These are phyloP conservation scores for Mucor lusitanicus DNA, from an alignment of 371 early-diverging fungal species.

Conservation along the genomic window DNA sequence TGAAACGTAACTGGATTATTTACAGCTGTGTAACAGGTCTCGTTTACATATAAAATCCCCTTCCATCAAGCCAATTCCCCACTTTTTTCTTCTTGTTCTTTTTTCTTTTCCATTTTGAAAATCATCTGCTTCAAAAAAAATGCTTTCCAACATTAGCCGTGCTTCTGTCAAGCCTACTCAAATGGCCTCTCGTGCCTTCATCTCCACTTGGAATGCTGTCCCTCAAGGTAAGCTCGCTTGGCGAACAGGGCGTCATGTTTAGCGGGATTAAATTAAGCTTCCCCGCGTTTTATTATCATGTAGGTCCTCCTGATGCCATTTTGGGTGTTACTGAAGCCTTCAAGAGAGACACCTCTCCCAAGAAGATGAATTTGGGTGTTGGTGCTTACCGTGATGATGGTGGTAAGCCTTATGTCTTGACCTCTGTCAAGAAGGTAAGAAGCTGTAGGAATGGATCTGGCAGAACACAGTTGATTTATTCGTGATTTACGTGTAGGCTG, in stretches of 20 bases:
- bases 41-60: not conserved
- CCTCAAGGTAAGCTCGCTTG: constrained; percentile 62
- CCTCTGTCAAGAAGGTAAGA: constrained; percentile 80
- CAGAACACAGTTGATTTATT: not conserved
- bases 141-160: constrained; percentile 54
- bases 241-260: not conserved
- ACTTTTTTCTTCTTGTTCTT: constrained; percentile 10
- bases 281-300: constrained; percentile 11
- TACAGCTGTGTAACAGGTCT: constrained; percentile 12
- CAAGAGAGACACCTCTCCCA: constrained; percentile 86
- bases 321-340: constrained; percentile 96
- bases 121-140: constrained; percentile 11
- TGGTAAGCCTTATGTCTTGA: constrained; percentile 92
- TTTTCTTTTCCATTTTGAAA: not conserved
- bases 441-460: not conserved
- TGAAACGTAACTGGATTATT: constrained; percentile 25
- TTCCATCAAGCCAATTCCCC: not conserved
- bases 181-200: constrained; percentile 57
- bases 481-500: constrained; percentile 65
- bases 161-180: constrained; percentile 40
- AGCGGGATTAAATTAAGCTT: constrained; percentile 7
- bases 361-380: constrained; percentile 98
- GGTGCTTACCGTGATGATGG: constrained; percentile 97
- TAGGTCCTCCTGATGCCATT: constrained; percentile 96
- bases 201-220: constrained; percentile 77